Percentiles rank a stretch among this genome's conserved stretches.
Evolutionary conservation across 164 flowering plant species (phyloP).

Genomic region (Vitis amurensis): DNA sequence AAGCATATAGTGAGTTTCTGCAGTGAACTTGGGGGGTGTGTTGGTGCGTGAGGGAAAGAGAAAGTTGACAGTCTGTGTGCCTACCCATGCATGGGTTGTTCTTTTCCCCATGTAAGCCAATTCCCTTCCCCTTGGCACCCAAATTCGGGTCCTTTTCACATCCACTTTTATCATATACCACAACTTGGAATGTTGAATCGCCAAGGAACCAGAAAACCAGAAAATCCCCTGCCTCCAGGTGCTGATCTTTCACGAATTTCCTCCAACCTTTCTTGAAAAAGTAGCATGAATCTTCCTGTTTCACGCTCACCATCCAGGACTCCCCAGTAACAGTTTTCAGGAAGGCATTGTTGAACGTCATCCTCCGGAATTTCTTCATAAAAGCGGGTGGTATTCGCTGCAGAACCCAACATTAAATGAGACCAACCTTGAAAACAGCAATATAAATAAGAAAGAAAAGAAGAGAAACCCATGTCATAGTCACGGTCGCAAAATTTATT

Average conservation of each 20-base stretch:
- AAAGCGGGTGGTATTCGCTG: no score
- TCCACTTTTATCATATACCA: not conserved
- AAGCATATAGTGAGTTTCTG: no score
- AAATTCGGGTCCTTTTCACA: not conserved
- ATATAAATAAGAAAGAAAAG: no score
- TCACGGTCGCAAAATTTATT: no score
- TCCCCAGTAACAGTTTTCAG: not conserved
- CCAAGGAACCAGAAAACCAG: not conserved
- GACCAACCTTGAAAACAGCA: no score
- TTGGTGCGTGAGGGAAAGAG: no score
- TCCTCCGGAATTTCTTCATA: no score
- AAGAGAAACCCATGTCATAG: no score
- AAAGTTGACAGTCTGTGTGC: no score
- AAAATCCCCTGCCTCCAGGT: not conserved
- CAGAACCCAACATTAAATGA: no score
- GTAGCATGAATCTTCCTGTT: not conserved
- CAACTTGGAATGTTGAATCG: not conserved
- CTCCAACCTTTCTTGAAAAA: not conserved
- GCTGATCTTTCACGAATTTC: not conserved
- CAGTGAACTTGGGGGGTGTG: no score
- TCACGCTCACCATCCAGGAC: not conserved
- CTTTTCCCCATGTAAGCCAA: not conserved
- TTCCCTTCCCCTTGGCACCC: no score
- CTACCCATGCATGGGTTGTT: not conserved
- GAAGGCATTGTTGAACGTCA: not conserved